Evolutionary conservation across 2,329 filamentous ascomycete genomes (phyloP).

Genomic region (Hypomyces perniciosus): DNA sequence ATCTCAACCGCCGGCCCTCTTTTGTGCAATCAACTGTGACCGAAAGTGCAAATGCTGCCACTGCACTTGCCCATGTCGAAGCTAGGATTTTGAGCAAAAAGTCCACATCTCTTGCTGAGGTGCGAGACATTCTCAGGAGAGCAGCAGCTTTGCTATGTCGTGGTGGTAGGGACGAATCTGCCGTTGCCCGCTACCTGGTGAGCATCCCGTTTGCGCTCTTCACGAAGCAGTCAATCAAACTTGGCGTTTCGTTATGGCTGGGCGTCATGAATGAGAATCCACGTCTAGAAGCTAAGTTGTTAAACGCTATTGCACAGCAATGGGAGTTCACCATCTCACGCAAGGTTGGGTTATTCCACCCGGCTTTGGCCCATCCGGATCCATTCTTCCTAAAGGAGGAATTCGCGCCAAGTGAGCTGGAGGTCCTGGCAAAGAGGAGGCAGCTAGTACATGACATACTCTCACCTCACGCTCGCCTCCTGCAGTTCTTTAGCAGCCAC

Average conservation of each 20-base stretch:
- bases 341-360: constrained; percentile 75
- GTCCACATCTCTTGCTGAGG: constrained; percentile 63
- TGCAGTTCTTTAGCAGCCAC: constrained; percentile 89
- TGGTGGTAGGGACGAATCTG: constrained; percentile 65
- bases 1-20: constrained; percentile 45
- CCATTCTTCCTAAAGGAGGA: constrained; percentile 90
- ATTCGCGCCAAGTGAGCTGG: constrained; percentile 84
- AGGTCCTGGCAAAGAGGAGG: constrained; percentile 65
- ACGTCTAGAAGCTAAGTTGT: constrained; percentile 74
- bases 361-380: constrained; percentile 66
- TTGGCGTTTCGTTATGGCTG: constrained; percentile 93
- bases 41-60: constrained; percentile 54
- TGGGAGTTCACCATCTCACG: constrained; percentile 82
- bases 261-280: constrained; percentile 96
- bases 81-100: constrained; percentile 63
- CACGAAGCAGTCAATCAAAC: constrained; percentile 89
- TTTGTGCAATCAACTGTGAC: constrained; percentile 46
- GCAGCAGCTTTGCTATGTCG: constrained; percentile 84
- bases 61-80: constrained; percentile 67
- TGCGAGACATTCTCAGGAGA: constrained; percentile 75
- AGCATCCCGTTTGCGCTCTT: constrained; percentile 90
- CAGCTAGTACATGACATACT: constrained; percentile 76
- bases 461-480: constrained; percentile 74
- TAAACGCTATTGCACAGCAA: constrained; percentile 81
- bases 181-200: constrained; percentile 81